A percentile compares a stretch with the other conserved stretches of the same genome.
Conservation (phyloP, 768 basidiomycete genomes). For the Lactarius trivialis region DNA sequence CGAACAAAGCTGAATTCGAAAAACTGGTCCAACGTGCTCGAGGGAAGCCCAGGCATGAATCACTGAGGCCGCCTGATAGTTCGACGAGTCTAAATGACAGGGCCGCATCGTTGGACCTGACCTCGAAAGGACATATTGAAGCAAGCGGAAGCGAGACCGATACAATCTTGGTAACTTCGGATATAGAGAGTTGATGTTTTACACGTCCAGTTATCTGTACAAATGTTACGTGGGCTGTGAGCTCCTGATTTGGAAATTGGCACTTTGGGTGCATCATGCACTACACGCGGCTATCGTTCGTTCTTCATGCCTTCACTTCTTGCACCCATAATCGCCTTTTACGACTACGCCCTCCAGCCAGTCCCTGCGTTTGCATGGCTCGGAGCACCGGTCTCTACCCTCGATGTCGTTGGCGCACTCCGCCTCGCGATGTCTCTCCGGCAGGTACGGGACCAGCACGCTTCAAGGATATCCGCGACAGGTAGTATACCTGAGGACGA, state of each 20-base stretch:
- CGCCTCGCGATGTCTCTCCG: constrained; percentile 19
- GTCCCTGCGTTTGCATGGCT: constrained; percentile 12
- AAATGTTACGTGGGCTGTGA: not conserved
- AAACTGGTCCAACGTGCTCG: constrained; percentile 15
- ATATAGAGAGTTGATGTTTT: constrained; percentile 7
- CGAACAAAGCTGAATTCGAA: constrained; percentile 21
- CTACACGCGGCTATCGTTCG: not conserved
- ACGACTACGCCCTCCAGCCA: constrained; percentile 16
- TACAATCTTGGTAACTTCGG: constrained; percentile 13
- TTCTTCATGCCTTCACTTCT: constrained; percentile 17
- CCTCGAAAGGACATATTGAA: not conserved
- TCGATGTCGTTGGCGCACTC: constrained; percentile 20
- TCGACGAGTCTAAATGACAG: not conserved
- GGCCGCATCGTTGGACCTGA: not conserved
- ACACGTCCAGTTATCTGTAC: not conserved
- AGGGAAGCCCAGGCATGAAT: not conserved
- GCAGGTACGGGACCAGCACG: constrained; percentile 16
- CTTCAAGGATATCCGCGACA: not conserved
- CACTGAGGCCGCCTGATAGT: not conserved
- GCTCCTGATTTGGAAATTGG: constrained; percentile 1
- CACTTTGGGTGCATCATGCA: not conserved
- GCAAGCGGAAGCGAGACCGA: not conserved
- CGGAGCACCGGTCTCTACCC: constrained; percentile 15
- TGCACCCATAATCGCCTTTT: constrained; percentile 15
- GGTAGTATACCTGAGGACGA: not conserved